A percentile compares a stretch with the other conserved stretches of the same genome.
Evolutionary conservation across 805 yeast species (phyloP).

Genomic region (Candida lessepsii): DNA sequence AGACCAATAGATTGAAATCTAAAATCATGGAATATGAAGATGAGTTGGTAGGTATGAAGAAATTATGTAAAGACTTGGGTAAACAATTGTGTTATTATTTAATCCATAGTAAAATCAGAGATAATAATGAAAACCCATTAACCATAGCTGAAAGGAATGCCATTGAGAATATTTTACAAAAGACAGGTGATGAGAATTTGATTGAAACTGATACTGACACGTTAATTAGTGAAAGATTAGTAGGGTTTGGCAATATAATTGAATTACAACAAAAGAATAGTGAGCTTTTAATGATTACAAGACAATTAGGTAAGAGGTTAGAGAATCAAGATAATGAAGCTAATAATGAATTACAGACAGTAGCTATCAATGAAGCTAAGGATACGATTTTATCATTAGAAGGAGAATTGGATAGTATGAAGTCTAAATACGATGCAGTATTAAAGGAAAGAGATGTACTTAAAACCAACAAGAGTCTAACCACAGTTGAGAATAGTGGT

Average conservation of each 20-base stretch:
- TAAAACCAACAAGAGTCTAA: slow-evolving; percentile 30
- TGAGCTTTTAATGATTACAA: slow-evolving; percentile 63
- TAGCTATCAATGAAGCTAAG: slow-evolving; percentile 60
- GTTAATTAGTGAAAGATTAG: slow-evolving; percentile 70
- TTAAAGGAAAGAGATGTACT: slow-evolving; percentile 71
- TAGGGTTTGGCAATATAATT: slow-evolving; percentile 62
- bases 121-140: slow-evolving; percentile 58
- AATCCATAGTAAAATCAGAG: slow-evolving; percentile 60
- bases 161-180: slow-evolving; percentile 52
- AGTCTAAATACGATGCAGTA: slow-evolving; percentile 51
- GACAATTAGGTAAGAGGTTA: slow-evolving; percentile 69
- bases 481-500: slow-evolving; percentile 24
- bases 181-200: slow-evolving; percentile 27
- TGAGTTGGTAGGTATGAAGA: slow-evolving; percentile 49
- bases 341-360: slow-evolving; percentile 40
- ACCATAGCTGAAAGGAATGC: slow-evolving; percentile 64
- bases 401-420: slow-evolving; percentile 53
- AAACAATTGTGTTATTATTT: slow-evolving; percentile 77
- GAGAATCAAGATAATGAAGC: slow-evolving; percentile 59
- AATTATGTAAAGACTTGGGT: slow-evolving; percentile 69
- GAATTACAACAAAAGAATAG: slow-evolving; percentile 76
- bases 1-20: slow-evolving; percentile 31
- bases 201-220: slow-evolving; percentile 65
- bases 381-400: slow-evolving; percentile 65
- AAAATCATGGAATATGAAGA: slow-evolving; percentile 42